Evolutionary conservation across 352 stramenopile genomes (phyloP).

Genomic region (Pythium angustatum): DNA sequence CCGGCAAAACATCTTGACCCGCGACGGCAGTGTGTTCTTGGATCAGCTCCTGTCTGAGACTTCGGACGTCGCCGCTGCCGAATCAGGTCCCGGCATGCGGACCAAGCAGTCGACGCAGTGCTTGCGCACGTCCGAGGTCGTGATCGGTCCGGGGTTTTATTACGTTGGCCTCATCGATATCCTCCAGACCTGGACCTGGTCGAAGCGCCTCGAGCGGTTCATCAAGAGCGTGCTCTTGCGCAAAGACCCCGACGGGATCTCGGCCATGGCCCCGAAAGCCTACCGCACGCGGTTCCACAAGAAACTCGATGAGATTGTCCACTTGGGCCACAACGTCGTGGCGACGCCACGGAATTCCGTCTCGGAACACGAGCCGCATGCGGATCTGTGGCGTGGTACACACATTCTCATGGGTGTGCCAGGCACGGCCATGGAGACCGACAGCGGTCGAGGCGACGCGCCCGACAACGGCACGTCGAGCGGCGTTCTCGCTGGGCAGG

Average conservation of each 20-base stretch:
- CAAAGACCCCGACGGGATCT: conserved; percentile 76
- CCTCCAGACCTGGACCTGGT: conserved; percentile 75
- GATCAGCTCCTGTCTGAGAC: conserved; percentile 29
- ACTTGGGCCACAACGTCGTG: conserved; percentile 49
- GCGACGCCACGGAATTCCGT: conserved; percentile 12
- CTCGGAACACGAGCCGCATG: conserved; percentile 6
- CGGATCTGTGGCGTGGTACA: background rate
- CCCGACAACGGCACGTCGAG: background rate
- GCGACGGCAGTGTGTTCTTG: conserved; percentile 59
- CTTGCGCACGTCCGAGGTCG: conserved; percentile 68
- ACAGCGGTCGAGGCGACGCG: background rate
- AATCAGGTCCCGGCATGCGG: background rate
- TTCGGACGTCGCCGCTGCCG: too few species aligned
- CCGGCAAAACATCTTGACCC: conserved; percentile 62
- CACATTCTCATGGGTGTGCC: conserved; percentile 10
- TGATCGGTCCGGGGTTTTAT: conserved; percentile 82
- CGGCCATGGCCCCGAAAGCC: conserved; percentile 62
- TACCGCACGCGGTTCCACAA: conserved; percentile 73
- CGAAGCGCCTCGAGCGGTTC: conserved; percentile 76
- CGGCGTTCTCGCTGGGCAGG: background rate
- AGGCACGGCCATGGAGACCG: background rate
- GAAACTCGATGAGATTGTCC: conserved; percentile 76
- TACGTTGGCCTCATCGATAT: conserved; percentile 90
- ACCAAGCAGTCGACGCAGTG: conserved; percentile 66
- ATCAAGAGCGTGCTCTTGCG: conserved; percentile 65